A percentile compares a stretch with the other conserved stretches of the same genome.
Evolutionary conservation across 371 early-diverging fungal genomes (phyloP).

Genomic region (Mucor ambiguus): DNA sequence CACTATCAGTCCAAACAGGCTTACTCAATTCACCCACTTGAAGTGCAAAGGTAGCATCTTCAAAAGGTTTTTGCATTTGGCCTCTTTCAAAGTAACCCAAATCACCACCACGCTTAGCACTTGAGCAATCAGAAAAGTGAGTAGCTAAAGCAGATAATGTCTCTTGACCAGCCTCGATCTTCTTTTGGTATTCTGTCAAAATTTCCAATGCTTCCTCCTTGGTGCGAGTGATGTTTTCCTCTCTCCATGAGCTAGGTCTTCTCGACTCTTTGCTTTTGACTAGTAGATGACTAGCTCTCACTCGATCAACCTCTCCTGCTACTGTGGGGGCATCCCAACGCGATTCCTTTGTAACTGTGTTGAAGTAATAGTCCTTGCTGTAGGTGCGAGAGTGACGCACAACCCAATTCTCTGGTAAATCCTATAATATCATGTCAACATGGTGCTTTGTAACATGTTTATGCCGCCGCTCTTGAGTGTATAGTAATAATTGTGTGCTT

Average conservation of each 20-base stretch:
- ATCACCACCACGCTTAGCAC: constrained; percentile 89
- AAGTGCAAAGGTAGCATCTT: constrained; percentile 87
- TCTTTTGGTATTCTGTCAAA: constrained; percentile 56
- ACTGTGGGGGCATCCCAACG: constrained; percentile 79
- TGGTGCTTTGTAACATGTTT: neutral
- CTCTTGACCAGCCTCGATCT: constrained; percentile 64
- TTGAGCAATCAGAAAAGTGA: constrained; percentile 86
- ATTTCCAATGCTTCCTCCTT: constrained; percentile 85
- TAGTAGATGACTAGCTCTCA: constrained; percentile 89
- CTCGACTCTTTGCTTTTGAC: constrained; percentile 90
- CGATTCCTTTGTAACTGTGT: constrained; percentile 77
- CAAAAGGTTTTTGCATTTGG: constrained; percentile 88
- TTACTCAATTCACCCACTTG: constrained; percentile 83
- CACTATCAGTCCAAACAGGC: constrained; percentile 90
- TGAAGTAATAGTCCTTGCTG: constrained; percentile 86
- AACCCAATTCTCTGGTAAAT: constrained; percentile 75
- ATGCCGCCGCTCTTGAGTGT: neutral
- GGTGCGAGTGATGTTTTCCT: constrained; percentile 82
- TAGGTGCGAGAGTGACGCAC: constrained; percentile 70
- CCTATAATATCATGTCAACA: constrained; percentile 23
- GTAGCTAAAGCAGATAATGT: constrained; percentile 72
- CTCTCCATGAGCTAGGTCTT: constrained; percentile 90
- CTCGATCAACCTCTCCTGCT: constrained; percentile 43
- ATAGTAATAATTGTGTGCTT: neutral
- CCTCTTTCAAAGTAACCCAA: constrained; percentile 85